Base-by-base conservation (phyloP, 176 grass and related monocot species). In the Cymbopogon citratus region DNA sequence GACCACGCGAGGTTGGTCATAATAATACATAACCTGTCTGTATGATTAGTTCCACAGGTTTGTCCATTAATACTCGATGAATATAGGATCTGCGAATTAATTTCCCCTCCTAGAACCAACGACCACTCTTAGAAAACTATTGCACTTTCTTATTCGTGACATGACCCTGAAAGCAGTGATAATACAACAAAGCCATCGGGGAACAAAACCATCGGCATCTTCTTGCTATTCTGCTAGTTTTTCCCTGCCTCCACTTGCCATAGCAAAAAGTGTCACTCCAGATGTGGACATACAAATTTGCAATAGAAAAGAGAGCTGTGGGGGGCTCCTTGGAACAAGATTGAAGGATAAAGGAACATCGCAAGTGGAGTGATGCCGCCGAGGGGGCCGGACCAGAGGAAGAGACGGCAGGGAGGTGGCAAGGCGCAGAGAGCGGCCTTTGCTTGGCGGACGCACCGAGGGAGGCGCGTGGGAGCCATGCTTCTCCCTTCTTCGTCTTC, bases 381-480 rank as follows among this genome's bases (percentile, higher is more conserved):
- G 80, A 86, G 84, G 83, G 60, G 60, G 71, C 9, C 27, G 46
- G 63, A 14, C 34, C 76, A 72, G 69, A 26, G 40, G 81, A 84
- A 71, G 82, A 41, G 82, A 81, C 77, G 54, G 25, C 54, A 71
- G 40, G 44, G 71, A 69, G 63, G 51, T 21, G 67, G 66, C 64
- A 45, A 54, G 43, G 63, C 72, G 74, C 63, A n/a, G 38, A 34
- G 57, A 73, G 49, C 43, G 56, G 67, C 52, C 52, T 64, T 75
- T 10, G 51, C 9, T 5, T 26, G 87, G 71, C 63, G 82, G 87
- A 89, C 71, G 82, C 82, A 76, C 31, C 83, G 68, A 90, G 84
- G 36, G 74, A 82, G 74, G 84, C 66, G 83, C 24, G 83, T 83
- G 74, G 68, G 74, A 73, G 84, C 79, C 84, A 90, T 90, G 84